These are phyloP conservation scores for Houttuynia cordata DNA, from an alignment of 164 flowering plant genomes.

Conservation along the genomic window DNA sequence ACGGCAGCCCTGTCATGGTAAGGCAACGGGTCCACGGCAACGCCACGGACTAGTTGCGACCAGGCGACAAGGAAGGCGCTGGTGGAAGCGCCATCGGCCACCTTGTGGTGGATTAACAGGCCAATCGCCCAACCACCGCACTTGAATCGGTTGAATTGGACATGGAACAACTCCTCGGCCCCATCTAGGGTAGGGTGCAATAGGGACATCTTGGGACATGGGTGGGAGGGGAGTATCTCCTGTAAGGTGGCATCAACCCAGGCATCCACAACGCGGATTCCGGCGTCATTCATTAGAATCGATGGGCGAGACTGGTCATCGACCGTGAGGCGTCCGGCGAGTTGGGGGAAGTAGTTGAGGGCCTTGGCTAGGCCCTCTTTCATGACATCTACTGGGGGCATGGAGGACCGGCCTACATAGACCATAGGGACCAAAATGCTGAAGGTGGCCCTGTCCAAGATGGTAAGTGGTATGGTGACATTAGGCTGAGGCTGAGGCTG, in stretches of 20 bases:
- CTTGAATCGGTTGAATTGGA: constrained; percentile 1
- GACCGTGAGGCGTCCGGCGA: constrained; percentile 5
- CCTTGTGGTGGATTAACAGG: constrained; percentile 1
- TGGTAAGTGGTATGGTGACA: constrained; percentile 2
- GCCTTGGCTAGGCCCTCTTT: constrained; percentile 4
- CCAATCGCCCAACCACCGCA: constrained; percentile 7
- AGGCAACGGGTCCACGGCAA: constrained; percentile 2
- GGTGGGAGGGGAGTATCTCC: constrained; percentile 6
- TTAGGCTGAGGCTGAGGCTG: constrained; percentile 1
- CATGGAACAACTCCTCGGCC: constrained; percentile 2
- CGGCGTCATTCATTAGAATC: constrained; percentile 9
- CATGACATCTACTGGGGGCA: constrained; percentile 5
- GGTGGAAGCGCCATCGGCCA: constrained; percentile 6
- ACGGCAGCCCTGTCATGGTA: constrained; percentile 2
- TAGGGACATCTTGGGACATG: not conserved
- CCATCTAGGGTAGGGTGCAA: constrained; percentile 9
- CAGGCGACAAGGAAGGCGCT: constrained; percentile 7
- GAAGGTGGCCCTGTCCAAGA: constrained; percentile 10
- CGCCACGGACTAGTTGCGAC: constrained; percentile 2
- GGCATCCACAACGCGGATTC: constrained; percentile 9
- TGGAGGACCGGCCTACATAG: constrained; percentile 5
- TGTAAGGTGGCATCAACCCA: not conserved
- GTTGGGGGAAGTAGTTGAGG: constrained; percentile 5
- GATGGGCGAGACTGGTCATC: constrained; percentile 1
- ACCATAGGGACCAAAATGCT: constrained; percentile 2